A percentile compares a stretch with the other conserved stretches of the same genome.
Conservation (phyloP, 2,329 filamentous ascomycete species). For the Talaromyces sp. region DNA sequence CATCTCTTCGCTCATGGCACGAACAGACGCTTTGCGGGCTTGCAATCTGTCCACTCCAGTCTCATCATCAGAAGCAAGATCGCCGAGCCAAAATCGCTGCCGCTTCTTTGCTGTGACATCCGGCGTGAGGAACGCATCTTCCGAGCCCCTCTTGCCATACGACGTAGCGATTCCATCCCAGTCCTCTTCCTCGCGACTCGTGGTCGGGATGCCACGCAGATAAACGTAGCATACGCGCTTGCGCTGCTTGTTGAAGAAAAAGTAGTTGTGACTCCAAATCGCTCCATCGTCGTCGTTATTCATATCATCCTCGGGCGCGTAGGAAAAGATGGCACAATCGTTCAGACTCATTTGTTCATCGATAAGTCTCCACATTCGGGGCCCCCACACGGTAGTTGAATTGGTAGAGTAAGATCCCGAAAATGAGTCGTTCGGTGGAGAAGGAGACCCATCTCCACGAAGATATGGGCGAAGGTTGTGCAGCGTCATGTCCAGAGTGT, state of each 20-base stretch:
- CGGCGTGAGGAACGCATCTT: slow-evolving; percentile 45
- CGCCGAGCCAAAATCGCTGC: slow-evolving; percentile 81
- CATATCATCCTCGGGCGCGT: slow-evolving; percentile 80
- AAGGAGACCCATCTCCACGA: slow-evolving; percentile 33
- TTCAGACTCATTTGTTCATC: slow-evolving; percentile 92
- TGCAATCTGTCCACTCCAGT: slow-evolving; percentile 25
- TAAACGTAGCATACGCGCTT: slow-evolving; percentile 95
- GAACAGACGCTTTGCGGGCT: slow-evolving; percentile 39
- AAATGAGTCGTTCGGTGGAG: slow-evolving; percentile 35
- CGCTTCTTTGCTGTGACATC: slow-evolving; percentile 66
- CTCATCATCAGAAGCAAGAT: slow-evolving; percentile 44
- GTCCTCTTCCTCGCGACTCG: slow-evolving; percentile 63
- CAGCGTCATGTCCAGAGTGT: slow-evolving; percentile 78
- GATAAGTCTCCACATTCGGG: slow-evolving; percentile 84
- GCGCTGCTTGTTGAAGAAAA: slow-evolving; percentile 90
- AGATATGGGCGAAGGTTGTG: slow-evolving; percentile 72
- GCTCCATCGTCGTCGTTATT: slow-evolving; percentile 90
- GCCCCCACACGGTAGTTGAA: slow-evolving; percentile 67
- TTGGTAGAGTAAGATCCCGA: slow-evolving; percentile 42
- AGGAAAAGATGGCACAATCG: slow-evolving; percentile 84
- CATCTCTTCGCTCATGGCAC: slow-evolving; percentile 50
- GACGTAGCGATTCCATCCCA: slow-evolving; percentile 38
- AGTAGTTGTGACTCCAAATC: slow-evolving; percentile 93
- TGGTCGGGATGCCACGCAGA: slow-evolving; percentile 68
- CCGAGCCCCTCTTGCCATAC: slow-evolving; percentile 40